These are phyloP conservation scores for Plenodomus tracheiphilus DNA, from an alignment of 2,329 filamentous ascomycete genomes.

Conservation along the genomic window DNA sequence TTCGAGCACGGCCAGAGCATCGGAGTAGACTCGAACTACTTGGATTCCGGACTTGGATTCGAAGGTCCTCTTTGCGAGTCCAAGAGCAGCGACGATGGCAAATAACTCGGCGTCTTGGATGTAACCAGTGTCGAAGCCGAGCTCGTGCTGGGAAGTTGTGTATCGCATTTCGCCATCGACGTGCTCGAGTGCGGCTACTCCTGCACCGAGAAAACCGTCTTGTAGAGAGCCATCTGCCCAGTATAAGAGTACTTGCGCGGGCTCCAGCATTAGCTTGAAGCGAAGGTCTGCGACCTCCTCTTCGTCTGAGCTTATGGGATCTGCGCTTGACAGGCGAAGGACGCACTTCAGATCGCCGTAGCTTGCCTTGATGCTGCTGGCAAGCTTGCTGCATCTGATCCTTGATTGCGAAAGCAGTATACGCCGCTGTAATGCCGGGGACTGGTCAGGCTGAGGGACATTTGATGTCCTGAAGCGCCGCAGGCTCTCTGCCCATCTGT, in stretches of 20 bases:
- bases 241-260: background rate
- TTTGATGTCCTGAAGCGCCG: too few relatives aligned
- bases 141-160: background rate
- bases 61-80: background rate
- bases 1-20: background rate
- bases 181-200: conserved; percentile 2
- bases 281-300: background rate
- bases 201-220: conserved; percentile 2
- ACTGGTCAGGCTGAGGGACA: too few relatives aligned
- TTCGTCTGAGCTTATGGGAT: background rate
- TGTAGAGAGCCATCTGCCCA: conserved; percentile 4
- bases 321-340: too few relatives aligned
- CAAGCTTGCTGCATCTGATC: too few relatives aligned
- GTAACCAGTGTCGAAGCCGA: conserved; percentile 2
- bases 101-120: conserved; percentile 7
- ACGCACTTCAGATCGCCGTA: too few relatives aligned
- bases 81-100: conserved; percentile 10
- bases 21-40: conserved; percentile 9
- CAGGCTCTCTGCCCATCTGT: too few relatives aligned
- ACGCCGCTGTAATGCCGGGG: too few relatives aligned
- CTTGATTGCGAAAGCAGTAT: too few relatives aligned
- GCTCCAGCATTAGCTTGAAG: background rate
- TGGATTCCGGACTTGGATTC: background rate
- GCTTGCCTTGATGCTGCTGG: too few relatives aligned
- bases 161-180: background rate